These are phyloP conservation scores for Coccomyxa sp. DNA, from an alignment of 139 green algal genomes.

Conservation along the genomic window DNA sequence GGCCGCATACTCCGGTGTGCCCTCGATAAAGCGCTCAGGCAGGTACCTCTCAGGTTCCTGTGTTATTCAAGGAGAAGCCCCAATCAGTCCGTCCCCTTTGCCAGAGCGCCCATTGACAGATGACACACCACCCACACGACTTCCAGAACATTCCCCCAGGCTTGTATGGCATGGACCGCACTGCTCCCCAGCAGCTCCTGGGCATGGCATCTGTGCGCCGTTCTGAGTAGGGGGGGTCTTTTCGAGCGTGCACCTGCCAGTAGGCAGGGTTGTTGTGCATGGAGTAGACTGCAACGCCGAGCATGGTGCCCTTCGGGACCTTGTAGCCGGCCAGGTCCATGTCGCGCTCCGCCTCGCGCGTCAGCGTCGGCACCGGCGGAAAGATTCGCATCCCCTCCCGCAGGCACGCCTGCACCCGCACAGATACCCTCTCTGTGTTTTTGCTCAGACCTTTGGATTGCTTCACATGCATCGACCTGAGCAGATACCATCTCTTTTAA, in stretches of 20 bases:
- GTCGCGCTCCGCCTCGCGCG: background rate
- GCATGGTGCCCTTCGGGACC: background rate
- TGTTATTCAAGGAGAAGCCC: background rate
- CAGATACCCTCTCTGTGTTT: background rate
- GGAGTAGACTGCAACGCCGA: constrained; percentile 31
- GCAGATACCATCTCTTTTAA: background rate
- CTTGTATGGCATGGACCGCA: too few species aligned
- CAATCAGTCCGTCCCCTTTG: too few species aligned
- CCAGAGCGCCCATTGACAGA: too few species aligned
- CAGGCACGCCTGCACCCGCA: constrained; percentile 31
- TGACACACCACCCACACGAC: too few species aligned
- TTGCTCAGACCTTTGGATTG: too few species aligned
- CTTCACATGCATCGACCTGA: background rate
- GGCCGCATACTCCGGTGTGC: background rate
- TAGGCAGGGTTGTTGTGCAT: constrained; percentile 41
- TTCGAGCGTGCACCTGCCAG: constrained; percentile 23
- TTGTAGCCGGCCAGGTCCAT: constrained; percentile 9
- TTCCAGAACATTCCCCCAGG: too few species aligned
- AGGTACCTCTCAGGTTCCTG: background rate
- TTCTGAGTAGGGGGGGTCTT: too few species aligned
- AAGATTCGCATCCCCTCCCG: constrained; percentile 50
- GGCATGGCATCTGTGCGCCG: too few species aligned
- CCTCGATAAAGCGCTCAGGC: constrained; percentile 3
- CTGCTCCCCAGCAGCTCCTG: too few species aligned
- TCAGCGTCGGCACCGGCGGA: constrained; percentile 27